These are phyloP conservation scores for Aspergillus hortae DNA, from an alignment of 2,329 filamentous ascomycete species.

Conservation along the genomic window DNA sequence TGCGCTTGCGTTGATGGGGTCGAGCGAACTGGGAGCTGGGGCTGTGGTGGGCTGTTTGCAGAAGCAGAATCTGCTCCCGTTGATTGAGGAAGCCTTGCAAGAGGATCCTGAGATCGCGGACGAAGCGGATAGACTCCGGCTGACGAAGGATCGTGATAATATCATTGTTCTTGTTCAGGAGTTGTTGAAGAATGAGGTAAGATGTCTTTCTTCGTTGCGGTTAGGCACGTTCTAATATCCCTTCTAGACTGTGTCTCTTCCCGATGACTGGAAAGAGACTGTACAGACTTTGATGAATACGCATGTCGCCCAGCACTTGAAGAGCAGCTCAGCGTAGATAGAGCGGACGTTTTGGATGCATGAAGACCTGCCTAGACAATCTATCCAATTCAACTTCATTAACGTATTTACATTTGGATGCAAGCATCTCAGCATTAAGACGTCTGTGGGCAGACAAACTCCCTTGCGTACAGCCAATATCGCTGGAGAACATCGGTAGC, in stretches of 20 bases:
- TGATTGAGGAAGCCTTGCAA: slow-evolving; percentile 32
- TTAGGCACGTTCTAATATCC: too few species aligned
- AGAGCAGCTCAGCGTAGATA: slow-evolving; percentile 4
- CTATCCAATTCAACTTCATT: neutral
- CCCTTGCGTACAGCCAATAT: slow-evolving; percentile 52
- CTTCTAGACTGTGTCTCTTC: too few species aligned
- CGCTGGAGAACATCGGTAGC: slow-evolving; percentile 53
- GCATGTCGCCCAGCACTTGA: slow-evolving; percentile 21
- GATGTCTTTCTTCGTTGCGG: slow-evolving; percentile 7
- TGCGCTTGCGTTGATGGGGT: slow-evolving; percentile 46
- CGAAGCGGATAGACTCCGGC: slow-evolving; percentile 24
- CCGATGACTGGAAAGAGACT: slow-evolving; percentile 17
- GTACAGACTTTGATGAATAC: slow-evolving; percentile 27
- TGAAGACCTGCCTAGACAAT: neutral
- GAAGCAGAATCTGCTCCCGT: slow-evolving; percentile 30
- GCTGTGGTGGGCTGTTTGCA: slow-evolving; percentile 35
- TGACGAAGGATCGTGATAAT: slow-evolving; percentile 40
- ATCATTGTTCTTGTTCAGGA: slow-evolving; percentile 37
- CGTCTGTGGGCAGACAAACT: slow-evolving; percentile 45
- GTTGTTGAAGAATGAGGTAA: slow-evolving; percentile 38
- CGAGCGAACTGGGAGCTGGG: slow-evolving; percentile 27
- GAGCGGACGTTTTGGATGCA: neutral
- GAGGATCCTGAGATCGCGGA: slow-evolving; percentile 15
- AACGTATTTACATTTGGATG: too few species aligned
- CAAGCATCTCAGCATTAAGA: neutral